These are phyloP conservation scores for Diaporthe helianthi DNA, from an alignment of 2,329 filamentous ascomycete genomes.

Conservation along the genomic window DNA sequence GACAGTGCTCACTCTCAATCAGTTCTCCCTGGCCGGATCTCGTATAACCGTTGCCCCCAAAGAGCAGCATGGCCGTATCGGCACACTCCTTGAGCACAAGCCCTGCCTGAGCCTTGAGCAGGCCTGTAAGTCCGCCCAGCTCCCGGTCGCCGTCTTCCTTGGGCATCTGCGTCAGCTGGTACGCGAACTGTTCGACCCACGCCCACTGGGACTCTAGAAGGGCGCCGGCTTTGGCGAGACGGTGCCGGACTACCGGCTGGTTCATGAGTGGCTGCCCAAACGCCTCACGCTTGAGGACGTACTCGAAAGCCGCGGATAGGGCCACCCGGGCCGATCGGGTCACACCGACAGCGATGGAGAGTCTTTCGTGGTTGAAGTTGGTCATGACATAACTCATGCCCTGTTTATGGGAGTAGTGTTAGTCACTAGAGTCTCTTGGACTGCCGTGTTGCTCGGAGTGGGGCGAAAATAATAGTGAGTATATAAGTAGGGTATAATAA, in stretches of 20 bases:
- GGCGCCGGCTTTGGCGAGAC: slow-evolving; percentile 74
- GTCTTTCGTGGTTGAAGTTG: slow-evolving; percentile 81
- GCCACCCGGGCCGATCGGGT: slow-evolving; percentile 63
- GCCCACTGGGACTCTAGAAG: slow-evolving; percentile 74
- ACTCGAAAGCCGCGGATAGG: slow-evolving; percentile 46
- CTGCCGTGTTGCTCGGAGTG: background rate
- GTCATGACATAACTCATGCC: slow-evolving; percentile 80
- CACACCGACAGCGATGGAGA: slow-evolving; percentile 69
- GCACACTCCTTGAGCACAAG: slow-evolving; percentile 77
- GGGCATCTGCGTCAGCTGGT: slow-evolving; percentile 69
- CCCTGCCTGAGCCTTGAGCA: slow-evolving; percentile 75
- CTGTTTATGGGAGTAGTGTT: slow-evolving; percentile 40
- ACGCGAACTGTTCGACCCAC: slow-evolving; percentile 76
- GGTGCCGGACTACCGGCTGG: slow-evolving; percentile 75
- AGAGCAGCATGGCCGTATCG: slow-evolving; percentile 71
- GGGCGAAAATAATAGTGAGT: too few relatives aligned
- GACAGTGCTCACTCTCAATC: slow-evolving; percentile 65
- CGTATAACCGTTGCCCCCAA: slow-evolving; percentile 78
- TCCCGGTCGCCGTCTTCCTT: slow-evolving; percentile 67
- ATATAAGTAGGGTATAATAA: too few relatives aligned
- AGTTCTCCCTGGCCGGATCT: slow-evolving; percentile 74
- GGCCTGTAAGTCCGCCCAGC: slow-evolving; percentile 74
- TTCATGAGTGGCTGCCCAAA: slow-evolving; percentile 66
- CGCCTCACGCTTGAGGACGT: slow-evolving; percentile 48
- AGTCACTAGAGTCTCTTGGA: background rate